A percentile compares a stretch with the other conserved stretches of the same genome.
phyloP scores from a whole-genome alignment of 2,329 filamentous ascomycete genomes.

The Xylaria multiplex region DNA sequence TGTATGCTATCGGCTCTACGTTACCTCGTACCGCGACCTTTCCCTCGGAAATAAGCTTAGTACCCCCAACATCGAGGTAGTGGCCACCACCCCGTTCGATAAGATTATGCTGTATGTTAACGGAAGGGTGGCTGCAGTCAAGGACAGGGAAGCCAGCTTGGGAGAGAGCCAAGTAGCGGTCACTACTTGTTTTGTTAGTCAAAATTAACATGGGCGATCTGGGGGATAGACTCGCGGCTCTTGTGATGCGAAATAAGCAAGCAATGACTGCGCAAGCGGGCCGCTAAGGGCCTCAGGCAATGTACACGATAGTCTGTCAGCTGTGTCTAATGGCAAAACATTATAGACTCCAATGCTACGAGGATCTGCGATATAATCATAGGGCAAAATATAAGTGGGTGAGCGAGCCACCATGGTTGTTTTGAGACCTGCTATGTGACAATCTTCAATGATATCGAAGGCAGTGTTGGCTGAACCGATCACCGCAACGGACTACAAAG shows the following conservation, averaged over 20 bases:
- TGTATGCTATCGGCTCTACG: background rate
- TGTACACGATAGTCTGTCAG: background rate
- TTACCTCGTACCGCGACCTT: background rate
- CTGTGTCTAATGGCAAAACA: background rate
- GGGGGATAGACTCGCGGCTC: background rate
- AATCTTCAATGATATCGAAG: background rate
- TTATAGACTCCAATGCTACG: background rate
- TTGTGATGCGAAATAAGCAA: background rate
- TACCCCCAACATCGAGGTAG: background rate
- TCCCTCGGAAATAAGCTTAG: background rate
- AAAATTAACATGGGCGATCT: background rate
- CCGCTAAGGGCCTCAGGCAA: background rate
- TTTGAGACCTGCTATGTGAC: background rate
- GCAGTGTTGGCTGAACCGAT: background rate
- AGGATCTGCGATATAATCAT: background rate
- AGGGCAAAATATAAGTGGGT: background rate
- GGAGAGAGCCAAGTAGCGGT: background rate
- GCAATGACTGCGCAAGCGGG: background rate
- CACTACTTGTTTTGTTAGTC: background rate
- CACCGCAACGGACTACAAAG: background rate
- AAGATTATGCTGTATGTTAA: background rate
- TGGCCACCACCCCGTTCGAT: background rate
- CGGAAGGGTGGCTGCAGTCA: background rate
- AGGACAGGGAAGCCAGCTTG: background rate
- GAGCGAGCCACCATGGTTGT: background rate